phyloP scores from a whole-genome alignment of 805 yeast species.

The Starmerella riodocensis region DNA sequence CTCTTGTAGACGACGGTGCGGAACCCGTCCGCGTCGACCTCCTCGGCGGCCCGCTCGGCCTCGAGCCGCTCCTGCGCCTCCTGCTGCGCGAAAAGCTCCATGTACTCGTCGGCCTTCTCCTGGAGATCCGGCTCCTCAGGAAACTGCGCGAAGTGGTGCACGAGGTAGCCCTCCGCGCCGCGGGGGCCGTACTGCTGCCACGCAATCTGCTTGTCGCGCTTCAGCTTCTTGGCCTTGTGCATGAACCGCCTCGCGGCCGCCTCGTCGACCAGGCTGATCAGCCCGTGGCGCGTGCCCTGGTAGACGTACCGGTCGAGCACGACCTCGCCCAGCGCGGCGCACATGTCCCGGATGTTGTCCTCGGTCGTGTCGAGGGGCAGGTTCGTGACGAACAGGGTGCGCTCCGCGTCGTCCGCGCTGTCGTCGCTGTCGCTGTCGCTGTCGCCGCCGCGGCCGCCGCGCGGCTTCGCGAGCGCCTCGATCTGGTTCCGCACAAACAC shows the following conservation, averaged over 20 bases:
- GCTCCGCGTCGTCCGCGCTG: constrained; percentile 31
- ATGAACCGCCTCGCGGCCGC: constrained; percentile 53
- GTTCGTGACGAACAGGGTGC: constrained; percentile 60
- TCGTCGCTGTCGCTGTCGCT: constrained; percentile 16
- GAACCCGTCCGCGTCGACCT: constrained; percentile 89
- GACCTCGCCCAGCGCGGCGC: constrained; percentile 38
- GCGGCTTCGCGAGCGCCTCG: not conserved
- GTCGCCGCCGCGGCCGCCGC: constrained; percentile 4
- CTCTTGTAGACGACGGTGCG: constrained; percentile 80
- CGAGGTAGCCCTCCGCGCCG: constrained; percentile 32
- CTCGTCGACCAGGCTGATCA: constrained; percentile 63
- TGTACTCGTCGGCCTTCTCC: constrained; percentile 43
- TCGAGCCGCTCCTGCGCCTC: constrained; percentile 39
- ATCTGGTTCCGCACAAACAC: constrained; percentile 21
- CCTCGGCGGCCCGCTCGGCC: constrained; percentile 27
- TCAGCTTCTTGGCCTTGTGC: constrained; percentile 42
- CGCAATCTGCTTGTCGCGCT: constrained; percentile 14
- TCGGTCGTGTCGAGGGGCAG: constrained; percentile 52
- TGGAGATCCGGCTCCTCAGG: constrained; percentile 41
- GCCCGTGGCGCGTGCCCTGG: constrained; percentile 37
- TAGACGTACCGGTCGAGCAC: constrained; percentile 25
- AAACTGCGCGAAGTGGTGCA: constrained; percentile 23
- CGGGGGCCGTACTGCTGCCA: constrained; percentile 32
- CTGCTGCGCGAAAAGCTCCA: constrained; percentile 53
- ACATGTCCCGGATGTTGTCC: constrained; percentile 41